Evolutionary conservation across 2,329 filamentous ascomycete species (phyloP).

Genomic region (Paecilomyces sp.): DNA sequence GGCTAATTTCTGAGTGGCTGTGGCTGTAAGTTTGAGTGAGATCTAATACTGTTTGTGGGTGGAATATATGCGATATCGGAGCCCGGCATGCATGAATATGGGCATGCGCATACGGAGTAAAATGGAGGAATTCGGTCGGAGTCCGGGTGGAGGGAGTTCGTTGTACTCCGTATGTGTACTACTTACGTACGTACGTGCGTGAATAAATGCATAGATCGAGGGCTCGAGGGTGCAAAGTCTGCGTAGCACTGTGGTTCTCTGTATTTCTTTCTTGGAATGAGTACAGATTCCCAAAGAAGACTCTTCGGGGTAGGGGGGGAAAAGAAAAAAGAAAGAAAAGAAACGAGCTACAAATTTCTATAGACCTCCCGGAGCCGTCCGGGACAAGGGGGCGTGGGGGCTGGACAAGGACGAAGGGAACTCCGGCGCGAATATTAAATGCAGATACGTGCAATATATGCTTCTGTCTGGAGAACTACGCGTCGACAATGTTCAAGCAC

Average conservation of each 20-base stretch:
- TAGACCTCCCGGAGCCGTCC: background rate
- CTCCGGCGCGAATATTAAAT: background rate
- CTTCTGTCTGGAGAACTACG: background rate
- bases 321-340: background rate
- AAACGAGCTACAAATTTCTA: background rate
- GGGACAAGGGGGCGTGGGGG: background rate
- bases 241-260: background rate
- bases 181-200: background rate
- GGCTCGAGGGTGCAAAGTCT: no score
- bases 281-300: background rate
- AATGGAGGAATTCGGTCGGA: no score
- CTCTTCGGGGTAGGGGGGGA: background rate
- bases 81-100: background rate
- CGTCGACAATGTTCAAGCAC: background rate
- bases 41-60: background rate
- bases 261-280: background rate
- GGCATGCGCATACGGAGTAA: no score
- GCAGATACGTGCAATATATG: background rate
- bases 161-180: background rate
- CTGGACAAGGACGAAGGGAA: background rate
- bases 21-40: background rate
- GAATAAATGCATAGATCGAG: background rate
- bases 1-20: background rate
- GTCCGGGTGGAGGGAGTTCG: no score
- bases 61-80: background rate